Conservation (phyloP, 169 alveolate species). For the Eimeria mitis region DNA sequence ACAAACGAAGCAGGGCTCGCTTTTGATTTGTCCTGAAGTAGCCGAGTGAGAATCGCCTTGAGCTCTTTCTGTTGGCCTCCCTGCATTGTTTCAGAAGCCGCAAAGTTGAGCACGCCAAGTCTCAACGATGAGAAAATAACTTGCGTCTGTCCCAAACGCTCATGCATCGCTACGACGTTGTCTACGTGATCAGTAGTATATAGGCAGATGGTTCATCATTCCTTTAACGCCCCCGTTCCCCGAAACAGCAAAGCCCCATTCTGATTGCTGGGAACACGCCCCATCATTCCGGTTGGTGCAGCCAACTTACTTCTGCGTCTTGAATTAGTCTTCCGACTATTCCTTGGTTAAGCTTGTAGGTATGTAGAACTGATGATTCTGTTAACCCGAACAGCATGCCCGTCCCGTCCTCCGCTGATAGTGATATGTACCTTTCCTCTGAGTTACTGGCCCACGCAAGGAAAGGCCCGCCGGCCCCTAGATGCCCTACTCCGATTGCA, state of each 20-base stretch:
- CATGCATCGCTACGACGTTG: not conserved
- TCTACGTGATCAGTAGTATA: not conserved
- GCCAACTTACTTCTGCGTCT: slow-evolving; percentile 9
- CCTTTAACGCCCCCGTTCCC: not conserved
- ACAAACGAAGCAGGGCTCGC: not conserved
- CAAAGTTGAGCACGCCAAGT: not conserved
- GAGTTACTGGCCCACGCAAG: slow-evolving; percentile 52
- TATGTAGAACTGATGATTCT: slow-evolving; percentile 11
- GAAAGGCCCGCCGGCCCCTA: slow-evolving; percentile 17
- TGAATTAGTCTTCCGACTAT: not conserved
- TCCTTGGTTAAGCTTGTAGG: slow-evolving; percentile 14
- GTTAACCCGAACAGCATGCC: slow-evolving; percentile 42
- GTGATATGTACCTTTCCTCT: slow-evolving; percentile 23
- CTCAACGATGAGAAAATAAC: not conserved
- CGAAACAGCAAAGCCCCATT: not conserved
- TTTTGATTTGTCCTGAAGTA: not conserved
- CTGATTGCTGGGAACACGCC: not conserved
- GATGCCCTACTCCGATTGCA: slow-evolving; percentile 30
- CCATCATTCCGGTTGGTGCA: not conserved
- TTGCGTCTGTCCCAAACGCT: not conserved
- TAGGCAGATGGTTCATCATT: not conserved
- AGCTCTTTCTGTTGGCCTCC: not conserved
- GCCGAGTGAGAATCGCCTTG: not conserved
- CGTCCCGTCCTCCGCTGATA: slow-evolving; percentile 31
- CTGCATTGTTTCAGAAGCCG: not conserved